Percentiles rank a stretch among this genome's conserved stretches.
phyloP scores from a whole-genome alignment of 768 basidiomycete genomes.

The Tephrocybe sp. region DNA sequence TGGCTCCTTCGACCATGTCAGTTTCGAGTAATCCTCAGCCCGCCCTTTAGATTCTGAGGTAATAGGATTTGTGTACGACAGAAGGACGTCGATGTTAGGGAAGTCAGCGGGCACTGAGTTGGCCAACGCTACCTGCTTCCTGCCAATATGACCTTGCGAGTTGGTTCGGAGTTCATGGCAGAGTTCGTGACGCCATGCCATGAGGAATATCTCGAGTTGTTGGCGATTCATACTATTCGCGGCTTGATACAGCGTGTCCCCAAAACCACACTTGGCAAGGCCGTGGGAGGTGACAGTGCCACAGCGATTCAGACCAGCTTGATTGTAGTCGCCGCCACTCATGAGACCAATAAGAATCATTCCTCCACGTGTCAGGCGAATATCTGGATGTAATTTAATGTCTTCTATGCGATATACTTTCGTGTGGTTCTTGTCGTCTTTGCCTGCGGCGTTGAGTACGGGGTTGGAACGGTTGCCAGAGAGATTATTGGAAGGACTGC shows the following conservation, averaged over 20 bases:
- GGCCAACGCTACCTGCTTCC: constrained; percentile 64
- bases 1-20: constrained; percentile 57
- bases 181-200: constrained; percentile 60
- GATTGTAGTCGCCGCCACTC: constrained; percentile 89
- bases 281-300: constrained; percentile 72
- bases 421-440: constrained; percentile 71
- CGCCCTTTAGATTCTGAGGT: constrained; percentile 62
- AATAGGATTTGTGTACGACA: constrained; percentile 76
- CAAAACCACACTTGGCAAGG: constrained; percentile 80
- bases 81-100: constrained; percentile 69
- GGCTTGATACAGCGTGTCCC: constrained; percentile 65
- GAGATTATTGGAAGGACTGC: constrained; percentile 67
- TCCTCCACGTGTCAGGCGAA: constrained; percentile 61
- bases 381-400: constrained; percentile 37
- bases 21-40: constrained; percentile 29
- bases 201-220: constrained; percentile 51
- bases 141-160: constrained; percentile 56
- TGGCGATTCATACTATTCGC: constrained; percentile 43
- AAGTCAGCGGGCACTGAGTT: constrained; percentile 63
- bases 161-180: constrained; percentile 68
- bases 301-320: constrained; percentile 63
- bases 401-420: constrained; percentile 39
- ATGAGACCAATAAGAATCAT: constrained; percentile 81
- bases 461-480: constrained; percentile 69
- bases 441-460: constrained; percentile 60